Evolutionary conservation across 1,139 yeast genomes (phyloP).

Genomic region (Meyerozyma smithsonii): DNA sequence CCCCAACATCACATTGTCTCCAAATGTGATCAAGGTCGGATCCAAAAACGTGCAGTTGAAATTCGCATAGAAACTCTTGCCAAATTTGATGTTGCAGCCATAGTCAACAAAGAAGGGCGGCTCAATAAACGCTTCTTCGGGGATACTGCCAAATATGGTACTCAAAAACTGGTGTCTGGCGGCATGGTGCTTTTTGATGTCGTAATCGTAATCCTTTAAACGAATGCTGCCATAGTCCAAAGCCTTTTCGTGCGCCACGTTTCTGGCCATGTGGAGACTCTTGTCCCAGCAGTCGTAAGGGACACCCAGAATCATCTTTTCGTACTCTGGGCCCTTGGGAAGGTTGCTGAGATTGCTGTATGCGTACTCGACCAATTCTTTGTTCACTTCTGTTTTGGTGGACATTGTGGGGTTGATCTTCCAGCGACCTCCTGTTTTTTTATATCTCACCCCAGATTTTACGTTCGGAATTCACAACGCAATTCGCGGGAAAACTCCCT

Average conservation of each 20-base stretch:
- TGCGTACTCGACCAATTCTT: conserved; percentile 38
- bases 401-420: no score
- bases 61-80: conserved; percentile 49
- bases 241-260: conserved; percentile 27
- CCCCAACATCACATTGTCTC: conserved; percentile 56
- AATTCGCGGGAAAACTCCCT: neutral
- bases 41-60: conserved; percentile 55
- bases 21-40: conserved; percentile 56
- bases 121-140: conserved; percentile 38
- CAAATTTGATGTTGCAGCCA: conserved; percentile 50
- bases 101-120: conserved; percentile 56
- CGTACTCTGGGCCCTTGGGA: conserved; percentile 42
- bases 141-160: conserved; percentile 43
- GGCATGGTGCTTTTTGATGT: conserved; percentile 21
- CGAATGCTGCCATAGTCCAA: conserved; percentile 37
- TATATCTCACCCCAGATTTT: no score
- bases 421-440: no score
- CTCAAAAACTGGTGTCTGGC: conserved; percentile 34
- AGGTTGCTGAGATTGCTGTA: conserved; percentile 34
- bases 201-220: conserved; percentile 30
- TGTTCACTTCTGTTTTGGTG: conserved; percentile 19
- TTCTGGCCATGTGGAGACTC: conserved; percentile 21
- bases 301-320: conserved; percentile 34
- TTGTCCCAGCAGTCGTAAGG: conserved; percentile 30
- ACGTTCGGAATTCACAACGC: neutral